Evolutionary conservation across 148 eudicot genomes (phyloP).

Genomic region (Mesembryanthemum crystallinum): DNA sequence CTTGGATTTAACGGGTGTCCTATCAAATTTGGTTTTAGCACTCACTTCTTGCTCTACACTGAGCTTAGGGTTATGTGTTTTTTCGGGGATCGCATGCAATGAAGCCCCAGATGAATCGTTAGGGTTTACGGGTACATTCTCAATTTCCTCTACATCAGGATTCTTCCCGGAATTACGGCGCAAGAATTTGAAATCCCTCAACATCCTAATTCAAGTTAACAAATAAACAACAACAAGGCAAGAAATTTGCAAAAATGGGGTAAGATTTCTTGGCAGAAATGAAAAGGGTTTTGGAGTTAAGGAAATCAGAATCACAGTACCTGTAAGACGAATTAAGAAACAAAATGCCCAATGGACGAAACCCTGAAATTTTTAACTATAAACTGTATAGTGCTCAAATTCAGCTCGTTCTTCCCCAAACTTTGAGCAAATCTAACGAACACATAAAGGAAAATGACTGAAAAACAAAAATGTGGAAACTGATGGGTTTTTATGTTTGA

Average conservation of each 20-base stretch:
- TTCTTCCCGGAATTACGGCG: slow-evolving; percentile 51
- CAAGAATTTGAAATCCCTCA: slow-evolving; percentile 50
- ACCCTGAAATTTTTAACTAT: slow-evolving; percentile 38
- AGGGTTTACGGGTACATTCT: slow-evolving; percentile 66
- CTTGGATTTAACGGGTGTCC: slow-evolving; percentile 69
- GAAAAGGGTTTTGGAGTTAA: background rate
- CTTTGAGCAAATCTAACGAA: background rate
- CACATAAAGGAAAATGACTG: background rate
- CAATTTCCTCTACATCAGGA: slow-evolving; percentile 49
- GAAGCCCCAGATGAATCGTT: slow-evolving; percentile 47
- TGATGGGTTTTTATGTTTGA: background rate
- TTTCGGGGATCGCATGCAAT: slow-evolving; percentile 50
- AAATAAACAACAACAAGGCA: background rate
- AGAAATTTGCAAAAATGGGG: background rate
- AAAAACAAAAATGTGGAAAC: background rate
- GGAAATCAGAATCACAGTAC: slow-evolving; percentile 18
- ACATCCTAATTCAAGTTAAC: slow-evolving; percentile 50
- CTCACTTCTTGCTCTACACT: slow-evolving; percentile 40
- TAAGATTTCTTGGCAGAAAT: background rate
- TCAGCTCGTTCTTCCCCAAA: slow-evolving; percentile 17
- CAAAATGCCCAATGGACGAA: slow-evolving; percentile 30
- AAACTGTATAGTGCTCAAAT: background rate
- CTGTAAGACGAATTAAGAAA: slow-evolving; percentile 50
- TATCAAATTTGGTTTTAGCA: slow-evolving; percentile 35
- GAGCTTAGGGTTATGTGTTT: slow-evolving; percentile 29